Percentiles rank a stretch among this genome's conserved stretches.
Conservation (phyloP, 495 filamentous ascomycete genomes). For the Podospora australis region DNA sequence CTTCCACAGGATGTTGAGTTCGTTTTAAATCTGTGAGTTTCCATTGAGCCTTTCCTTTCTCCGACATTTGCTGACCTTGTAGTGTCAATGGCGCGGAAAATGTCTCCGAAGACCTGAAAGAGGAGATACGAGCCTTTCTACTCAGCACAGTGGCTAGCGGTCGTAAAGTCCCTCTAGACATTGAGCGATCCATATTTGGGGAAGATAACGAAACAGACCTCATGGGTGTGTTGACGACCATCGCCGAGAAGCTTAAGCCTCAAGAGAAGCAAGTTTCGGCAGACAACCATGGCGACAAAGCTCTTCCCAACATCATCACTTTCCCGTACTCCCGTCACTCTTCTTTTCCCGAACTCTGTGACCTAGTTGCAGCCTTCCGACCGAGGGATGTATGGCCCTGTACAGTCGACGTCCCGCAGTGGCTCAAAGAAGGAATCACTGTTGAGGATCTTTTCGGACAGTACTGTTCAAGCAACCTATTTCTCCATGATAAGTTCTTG, state of each 20-base stretch:
- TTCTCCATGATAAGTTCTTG: constrained; percentile 65
- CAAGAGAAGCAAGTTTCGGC: constrained; percentile 5
- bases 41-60: no score
- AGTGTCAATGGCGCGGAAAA: constrained; percentile 18
- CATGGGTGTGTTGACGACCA: constrained; percentile 19
- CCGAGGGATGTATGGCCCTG: constrained; percentile 81
- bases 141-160: constrained; percentile 18
- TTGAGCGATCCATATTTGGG: constrained; percentile 18
- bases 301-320: constrained; percentile 38
- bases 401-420: constrained; percentile 59
- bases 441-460: constrained; percentile 66
- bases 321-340: constrained; percentile 93
- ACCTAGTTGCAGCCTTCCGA: constrained; percentile 59
- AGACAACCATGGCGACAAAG: not conserved
- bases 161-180: constrained; percentile 29
- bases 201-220: constrained; percentile 22
- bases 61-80: not conserved
- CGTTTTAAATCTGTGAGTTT: constrained; percentile 44
- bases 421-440: constrained; percentile 52
- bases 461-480: constrained; percentile 52
- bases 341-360: constrained; percentile 71
- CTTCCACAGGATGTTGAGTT: constrained; percentile 35
- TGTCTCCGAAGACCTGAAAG: constrained; percentile 17
- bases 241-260: constrained; percentile 23
- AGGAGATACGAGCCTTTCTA: constrained; percentile 23